phyloP scores from a whole-genome alignment of 2,329 filamentous ascomycete genomes.

The Clonostachys chloroleuca region DNA sequence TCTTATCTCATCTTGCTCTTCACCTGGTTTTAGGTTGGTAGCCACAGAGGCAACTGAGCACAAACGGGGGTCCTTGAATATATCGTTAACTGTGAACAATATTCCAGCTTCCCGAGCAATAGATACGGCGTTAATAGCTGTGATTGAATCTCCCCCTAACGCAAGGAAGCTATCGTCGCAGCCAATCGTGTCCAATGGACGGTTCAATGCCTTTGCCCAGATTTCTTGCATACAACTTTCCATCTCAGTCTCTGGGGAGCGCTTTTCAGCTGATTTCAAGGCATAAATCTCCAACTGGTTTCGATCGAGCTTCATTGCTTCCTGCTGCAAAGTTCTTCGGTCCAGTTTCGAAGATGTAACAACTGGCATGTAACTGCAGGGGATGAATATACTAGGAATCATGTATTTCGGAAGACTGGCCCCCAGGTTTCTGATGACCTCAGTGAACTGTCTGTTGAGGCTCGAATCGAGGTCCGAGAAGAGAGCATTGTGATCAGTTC shows the following conservation, averaged over 20 bases:
- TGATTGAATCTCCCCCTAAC: constrained; percentile 8
- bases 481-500: neutral
- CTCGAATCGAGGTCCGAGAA: constrained; percentile 4
- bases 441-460: constrained; percentile 6
- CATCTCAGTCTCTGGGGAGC: neutral
- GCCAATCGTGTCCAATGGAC: neutral
- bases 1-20: neutral
- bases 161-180: constrained; percentile 5
- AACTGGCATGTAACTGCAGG: constrained; percentile 8
- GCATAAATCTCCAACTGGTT: neutral
- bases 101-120: neutral
- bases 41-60: neutral
- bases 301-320: neutral
- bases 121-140: constrained; percentile 4
- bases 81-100: neutral
- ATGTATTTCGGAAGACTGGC: constrained; percentile 8
- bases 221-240: neutral
- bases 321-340: neutral
- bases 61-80: neutral
- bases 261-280: neutral
- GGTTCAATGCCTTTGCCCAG: constrained; percentile 1
- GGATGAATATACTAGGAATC: constrained; percentile 9
- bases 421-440: constrained; percentile 4
- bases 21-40: neutral
- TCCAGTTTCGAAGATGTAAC: constrained; percentile 8